Evolutionary conservation across 768 basidiomycete genomes (phyloP).

Genomic region (Collybiopsis luxurians): DNA sequence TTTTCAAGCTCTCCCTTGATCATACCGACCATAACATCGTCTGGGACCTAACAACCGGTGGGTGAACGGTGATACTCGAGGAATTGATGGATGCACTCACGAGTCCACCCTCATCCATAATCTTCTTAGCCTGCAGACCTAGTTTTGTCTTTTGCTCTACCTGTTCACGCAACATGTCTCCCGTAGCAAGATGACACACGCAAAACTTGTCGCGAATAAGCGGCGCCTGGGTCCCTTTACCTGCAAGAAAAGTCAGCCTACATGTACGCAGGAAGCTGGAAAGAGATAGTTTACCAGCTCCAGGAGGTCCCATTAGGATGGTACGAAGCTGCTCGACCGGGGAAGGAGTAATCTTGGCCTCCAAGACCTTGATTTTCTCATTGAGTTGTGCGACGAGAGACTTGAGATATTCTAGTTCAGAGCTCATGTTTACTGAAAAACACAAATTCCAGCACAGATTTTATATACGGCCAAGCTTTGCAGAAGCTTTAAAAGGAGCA

Average conservation of each 20-base stretch:
- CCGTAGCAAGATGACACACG: conserved; percentile 97
- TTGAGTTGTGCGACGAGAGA: conserved; percentile 85
- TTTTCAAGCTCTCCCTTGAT: conserved; percentile 94
- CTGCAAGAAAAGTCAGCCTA: conserved; percentile 36
- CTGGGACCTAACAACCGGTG: conserved; percentile 42
- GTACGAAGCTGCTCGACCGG: conserved; percentile 82
- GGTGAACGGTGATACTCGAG: not conserved
- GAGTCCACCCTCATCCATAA: conserved; percentile 96
- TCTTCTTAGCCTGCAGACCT: conserved; percentile 91
- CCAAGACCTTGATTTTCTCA: conserved; percentile 81
- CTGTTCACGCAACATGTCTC: conserved; percentile 97
- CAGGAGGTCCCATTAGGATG: conserved; percentile 94
- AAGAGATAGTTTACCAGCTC: conserved; percentile 68
- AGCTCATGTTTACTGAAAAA: conserved; percentile 24
- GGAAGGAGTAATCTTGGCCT: conserved; percentile 55
- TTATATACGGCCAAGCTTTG: not conserved
- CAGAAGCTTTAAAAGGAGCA: not conserved
- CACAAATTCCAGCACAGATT: not conserved
- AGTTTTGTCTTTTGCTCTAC: conserved; percentile 83
- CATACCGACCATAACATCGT: conserved; percentile 98
- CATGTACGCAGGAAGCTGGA: not conserved
- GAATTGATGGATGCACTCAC: conserved; percentile 22
- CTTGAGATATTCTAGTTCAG: conserved; percentile 94
- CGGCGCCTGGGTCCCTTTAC: conserved; percentile 98
- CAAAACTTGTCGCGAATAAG: conserved; percentile 90